These are phyloP conservation scores for Raffaelea deltoideospora DNA, from an alignment of 2,329 filamentous ascomycete species.

Conservation along the genomic window DNA sequence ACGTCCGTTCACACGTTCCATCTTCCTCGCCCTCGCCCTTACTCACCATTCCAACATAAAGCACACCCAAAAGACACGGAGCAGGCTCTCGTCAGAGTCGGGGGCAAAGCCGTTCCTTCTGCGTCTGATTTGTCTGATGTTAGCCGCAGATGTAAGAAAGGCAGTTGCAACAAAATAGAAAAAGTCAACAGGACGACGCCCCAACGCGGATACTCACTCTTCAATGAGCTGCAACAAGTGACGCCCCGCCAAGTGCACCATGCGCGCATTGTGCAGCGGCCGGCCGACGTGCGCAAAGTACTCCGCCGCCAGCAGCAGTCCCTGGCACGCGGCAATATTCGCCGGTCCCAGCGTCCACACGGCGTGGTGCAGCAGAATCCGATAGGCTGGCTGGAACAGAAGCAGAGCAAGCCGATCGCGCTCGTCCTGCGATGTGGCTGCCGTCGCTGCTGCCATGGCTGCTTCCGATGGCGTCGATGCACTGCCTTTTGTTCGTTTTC, in stretches of 20 bases:
- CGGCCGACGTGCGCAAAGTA: constrained; percentile 21
- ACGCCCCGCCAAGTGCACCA: constrained; percentile 18
- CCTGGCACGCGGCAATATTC: constrained; percentile 17
- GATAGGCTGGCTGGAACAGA: constrained; percentile 20
- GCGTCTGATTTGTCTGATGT: not conserved
- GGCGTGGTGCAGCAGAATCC: constrained; percentile 17
- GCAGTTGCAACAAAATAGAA: too few relatives aligned
- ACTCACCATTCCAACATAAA: constrained; percentile 54
- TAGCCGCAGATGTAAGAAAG: not conserved
- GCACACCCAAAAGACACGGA: constrained; percentile 56
- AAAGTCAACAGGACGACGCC: too few relatives aligned
- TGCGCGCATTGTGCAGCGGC: constrained; percentile 20
- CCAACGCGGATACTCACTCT: constrained; percentile 15
- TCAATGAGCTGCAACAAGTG: constrained; percentile 17
- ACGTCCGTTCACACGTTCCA: too few relatives aligned
- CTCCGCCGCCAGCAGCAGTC: constrained; percentile 20
- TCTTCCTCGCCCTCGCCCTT: too few relatives aligned
- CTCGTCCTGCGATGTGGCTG: constrained; percentile 7
- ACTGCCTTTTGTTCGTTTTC: not conserved
- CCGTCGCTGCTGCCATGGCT: not conserved
- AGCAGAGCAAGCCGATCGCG: constrained; percentile 15
- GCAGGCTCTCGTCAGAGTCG: constrained; percentile 26
- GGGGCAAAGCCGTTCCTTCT: not conserved
- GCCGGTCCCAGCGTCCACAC: constrained; percentile 18
- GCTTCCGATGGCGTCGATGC: not conserved